Base-by-base conservation (phyloP, 495 filamentous ascomycete genomes). In the Penicillium paradoxum region DNA sequence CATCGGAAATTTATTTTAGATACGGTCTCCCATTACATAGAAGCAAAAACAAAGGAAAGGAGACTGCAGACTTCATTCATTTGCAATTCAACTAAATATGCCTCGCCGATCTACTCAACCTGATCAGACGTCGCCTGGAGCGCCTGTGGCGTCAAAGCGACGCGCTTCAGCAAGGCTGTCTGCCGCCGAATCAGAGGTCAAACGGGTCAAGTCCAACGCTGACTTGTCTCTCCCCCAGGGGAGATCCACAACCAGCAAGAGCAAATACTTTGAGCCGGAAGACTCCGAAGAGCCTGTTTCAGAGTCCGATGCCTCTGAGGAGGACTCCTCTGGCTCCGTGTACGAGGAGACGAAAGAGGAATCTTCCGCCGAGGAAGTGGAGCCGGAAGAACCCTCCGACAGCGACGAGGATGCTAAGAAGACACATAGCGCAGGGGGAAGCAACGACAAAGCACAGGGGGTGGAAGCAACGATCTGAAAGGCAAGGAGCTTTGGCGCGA, bases 401-500 rank as follows among this genome's bases (percentile, higher is more conserved):
- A 56, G 61, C 36, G 59, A 65, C 18, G 55, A 63, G 2, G 56
- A 61, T 42, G 21, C 51, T 14, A 58, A 64, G 44, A 59, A 52
- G 41, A 65, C 49, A 18, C 44, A 41, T 19, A 53, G 22, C 21
- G 51, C 55, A 34, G 63, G 61, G 32, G 51, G 14, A 63, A 58
- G 47, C 29, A 54, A 8, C 51, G 38, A 6, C 51, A 30, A 15
- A 49, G 47, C 11, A 47, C 40, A 33, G 40, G 40, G 1, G 27
- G 34, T 29, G 50, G 44, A 41, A 29, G 41, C 14, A 50, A 61
- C 2, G 48, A 55, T 25, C 42, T 60, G 44, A 73, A 74, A 59
- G 70, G 71, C 14, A 70, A 79, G 59, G 79, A 85, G 50, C 61
- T 82, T 7, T 83, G 80, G 82, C 70, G 76, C 54, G 72, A 74